Evolutionary conservation across 2,329 filamentous ascomycete genomes (phyloP), one percentile per base, ranked within the genome.

Genomic region (Mycosphaerelloides madeirae): DNA sequence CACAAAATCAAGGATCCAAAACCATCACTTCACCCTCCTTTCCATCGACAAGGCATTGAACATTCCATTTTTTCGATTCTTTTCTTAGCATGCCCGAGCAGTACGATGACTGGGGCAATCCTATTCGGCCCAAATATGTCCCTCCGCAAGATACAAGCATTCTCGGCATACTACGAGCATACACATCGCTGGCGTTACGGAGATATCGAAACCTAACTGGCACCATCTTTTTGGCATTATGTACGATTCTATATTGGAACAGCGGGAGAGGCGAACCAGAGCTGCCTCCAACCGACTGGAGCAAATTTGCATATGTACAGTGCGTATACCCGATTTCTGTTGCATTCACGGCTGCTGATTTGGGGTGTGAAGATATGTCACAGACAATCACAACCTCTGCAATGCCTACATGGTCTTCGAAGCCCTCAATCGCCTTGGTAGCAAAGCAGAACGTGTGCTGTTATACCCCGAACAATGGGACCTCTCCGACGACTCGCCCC

Each of bases 391-490:
- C 29, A 52, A 52, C 20, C 39, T 56, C 8, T 56, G 53, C 38
- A 56, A 29, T 11, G 52, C 53, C 16, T 54, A 52, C 29, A 66
- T 74, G 55, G 54, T 73, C 14, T 68, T 73, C 48, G 69, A 72
- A 41, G 58, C 68, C 31, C 62, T 74, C 25, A 59, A 65, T 20
- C 54, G 61, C 25, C 58, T 68, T 22, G 68, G 67, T 11, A 71
- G 67, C 56, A 67, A 66, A 53, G 70, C 71, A 38, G 69, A 73
- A 41, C 65, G 69, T 29, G 62, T 74, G 3, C 61, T 74, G 13
- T 65, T 73, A 34, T 73, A 72, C 46, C 68, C 70, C 1, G 51
- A 68, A 25, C 55, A 69, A 49, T 67, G 63, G 64, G 65, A 61
- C 14, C 36, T 50, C 15, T 31, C 47, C 20, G 49, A 50, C 58